Conservation (phyloP, 208 protist genomes). For the Acanthamoeba royreba region DNA sequence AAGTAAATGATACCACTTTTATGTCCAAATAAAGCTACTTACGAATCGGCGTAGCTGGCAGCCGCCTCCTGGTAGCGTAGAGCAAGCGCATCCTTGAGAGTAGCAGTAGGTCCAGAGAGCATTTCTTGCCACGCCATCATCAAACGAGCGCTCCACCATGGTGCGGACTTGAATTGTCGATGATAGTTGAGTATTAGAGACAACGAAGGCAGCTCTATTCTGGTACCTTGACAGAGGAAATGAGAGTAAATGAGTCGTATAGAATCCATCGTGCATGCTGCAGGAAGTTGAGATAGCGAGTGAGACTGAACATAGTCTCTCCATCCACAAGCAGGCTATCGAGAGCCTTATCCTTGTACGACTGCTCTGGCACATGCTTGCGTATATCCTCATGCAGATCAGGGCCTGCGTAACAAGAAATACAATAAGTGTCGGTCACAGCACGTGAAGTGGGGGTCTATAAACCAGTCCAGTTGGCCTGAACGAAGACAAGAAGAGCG, state of each 20-base stretch:
- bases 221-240: background rate
- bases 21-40: background rate
- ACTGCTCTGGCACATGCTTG: background rate
- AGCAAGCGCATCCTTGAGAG: background rate
- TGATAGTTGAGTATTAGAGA: background rate
- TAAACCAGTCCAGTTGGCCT: slow-evolving; percentile 2
- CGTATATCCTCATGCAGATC: background rate
- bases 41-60: background rate
- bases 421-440: background rate
- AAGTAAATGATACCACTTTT: background rate
- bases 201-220: background rate
- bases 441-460: background rate
- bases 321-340: background rate
- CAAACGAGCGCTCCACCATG: background rate
- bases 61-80: background rate
- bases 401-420: background rate
- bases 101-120: background rate
- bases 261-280: background rate
- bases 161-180: background rate
- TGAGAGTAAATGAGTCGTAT: background rate
- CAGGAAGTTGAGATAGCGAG: background rate
- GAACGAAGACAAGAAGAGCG: background rate
- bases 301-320: background rate
- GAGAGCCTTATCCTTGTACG: background rate
- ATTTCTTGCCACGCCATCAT: background rate